Evolutionary conservation across 768 basidiomycete genomes (phyloP).

Genomic region (Serendipita indica): DNA sequence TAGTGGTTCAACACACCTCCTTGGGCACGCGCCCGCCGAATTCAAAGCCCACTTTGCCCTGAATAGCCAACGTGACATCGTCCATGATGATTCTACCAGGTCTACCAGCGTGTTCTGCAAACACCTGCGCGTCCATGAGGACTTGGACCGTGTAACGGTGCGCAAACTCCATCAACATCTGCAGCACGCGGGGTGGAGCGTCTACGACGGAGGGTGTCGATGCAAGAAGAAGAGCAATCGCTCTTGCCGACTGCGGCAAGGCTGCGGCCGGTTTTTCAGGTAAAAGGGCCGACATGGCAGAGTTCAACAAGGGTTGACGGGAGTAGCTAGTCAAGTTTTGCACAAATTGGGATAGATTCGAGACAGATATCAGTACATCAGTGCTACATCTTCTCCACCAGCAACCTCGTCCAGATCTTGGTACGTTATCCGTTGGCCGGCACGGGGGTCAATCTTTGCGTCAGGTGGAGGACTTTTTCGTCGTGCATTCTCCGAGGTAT

Average conservation of each 20-base stretch:
- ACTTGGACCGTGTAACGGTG: slow-evolving; percentile 75
- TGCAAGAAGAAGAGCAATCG: slow-evolving; percentile 70
- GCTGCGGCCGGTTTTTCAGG: slow-evolving; percentile 33
- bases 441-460: slow-evolving; percentile 79
- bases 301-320: background rate
- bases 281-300: background rate
- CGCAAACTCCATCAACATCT: slow-evolving; percentile 76
- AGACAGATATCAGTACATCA: slow-evolving; percentile 6
- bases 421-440: slow-evolving; percentile 56
- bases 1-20: slow-evolving; percentile 39
- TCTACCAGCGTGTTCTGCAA: slow-evolving; percentile 73
- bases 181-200: slow-evolving; percentile 71
- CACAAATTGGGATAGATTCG: background rate
- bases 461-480: slow-evolving; percentile 56
- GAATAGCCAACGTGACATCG: slow-evolving; percentile 65
- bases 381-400: slow-evolving; percentile 1
- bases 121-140: slow-evolving; percentile 70
- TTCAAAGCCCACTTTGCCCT: slow-evolving; percentile 86
- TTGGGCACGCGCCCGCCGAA: slow-evolving; percentile 80
- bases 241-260: slow-evolving; percentile 70
- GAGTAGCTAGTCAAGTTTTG: background rate
- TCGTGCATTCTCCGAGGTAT: background rate
- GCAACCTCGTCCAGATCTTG: slow-evolving; percentile 88
- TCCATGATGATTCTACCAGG: slow-evolving; percentile 71
- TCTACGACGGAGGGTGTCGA: slow-evolving; percentile 76